phyloP scores from a whole-genome alignment of 2,329 filamentous ascomycete species.

The Waltergamsia citrina region DNA sequence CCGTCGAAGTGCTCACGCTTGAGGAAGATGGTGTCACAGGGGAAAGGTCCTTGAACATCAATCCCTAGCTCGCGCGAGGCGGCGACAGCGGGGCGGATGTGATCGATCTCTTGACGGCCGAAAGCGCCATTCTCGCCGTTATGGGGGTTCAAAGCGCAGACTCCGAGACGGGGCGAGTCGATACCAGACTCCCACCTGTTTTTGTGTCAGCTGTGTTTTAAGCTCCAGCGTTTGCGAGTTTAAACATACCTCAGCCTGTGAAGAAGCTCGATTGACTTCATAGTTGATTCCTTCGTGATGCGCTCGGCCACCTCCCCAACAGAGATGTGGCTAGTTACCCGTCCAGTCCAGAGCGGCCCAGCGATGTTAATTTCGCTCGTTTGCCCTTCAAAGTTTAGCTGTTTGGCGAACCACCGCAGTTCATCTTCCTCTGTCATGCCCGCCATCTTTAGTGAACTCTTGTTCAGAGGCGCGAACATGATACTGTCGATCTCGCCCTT shows the following conservation, averaged over 20 bases:
- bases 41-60: constrained; percentile 18
- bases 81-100: constrained; percentile 18
- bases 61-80: constrained; percentile 14
- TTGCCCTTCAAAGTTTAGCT: constrained; percentile 15
- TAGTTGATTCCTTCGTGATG: constrained; percentile 14
- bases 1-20: constrained; percentile 18
- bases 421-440: constrained; percentile 24
- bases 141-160: constrained; percentile 23
- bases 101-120: constrained; percentile 20
- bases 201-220: too few species aligned
- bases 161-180: constrained; percentile 16
- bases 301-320: constrained; percentile 17
- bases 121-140: constrained; percentile 22
- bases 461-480: constrained; percentile 21
- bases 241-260: too few species aligned
- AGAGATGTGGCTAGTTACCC: constrained; percentile 20
- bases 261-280: constrained; percentile 16
- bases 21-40: constrained; percentile 23
- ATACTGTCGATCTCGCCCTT: constrained; percentile 18
- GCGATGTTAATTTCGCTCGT: constrained; percentile 23
- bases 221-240: too few species aligned
- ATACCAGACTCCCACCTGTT: constrained; percentile 19
- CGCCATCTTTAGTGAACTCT: constrained; percentile 19
- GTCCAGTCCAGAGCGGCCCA: constrained; percentile 16
- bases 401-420: constrained; percentile 22